Evolutionary conservation across 148 eudicot genomes (phyloP), one percentile per base, ranked within the genome.

Genomic region (Persicaria maculosa): DNA sequence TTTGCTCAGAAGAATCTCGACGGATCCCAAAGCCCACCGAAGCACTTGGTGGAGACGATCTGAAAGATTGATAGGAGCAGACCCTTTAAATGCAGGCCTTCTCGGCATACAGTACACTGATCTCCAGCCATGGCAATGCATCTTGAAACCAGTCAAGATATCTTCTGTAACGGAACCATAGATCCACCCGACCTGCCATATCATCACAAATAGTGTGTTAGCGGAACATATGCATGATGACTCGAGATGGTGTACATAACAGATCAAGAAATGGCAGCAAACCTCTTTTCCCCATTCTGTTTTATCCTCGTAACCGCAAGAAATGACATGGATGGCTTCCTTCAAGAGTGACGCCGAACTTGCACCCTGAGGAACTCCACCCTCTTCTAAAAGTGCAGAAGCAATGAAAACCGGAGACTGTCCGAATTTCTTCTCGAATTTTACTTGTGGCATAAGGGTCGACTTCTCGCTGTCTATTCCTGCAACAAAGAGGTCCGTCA

Each of bases 251-350:
- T 15, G 19, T 3, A 4, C 1, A 7, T 40, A 20, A 40, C 15
- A 65, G 20, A 65, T 65, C n/a, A 12, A 58, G 52, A 7, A 79
- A 43, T 20, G 19, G 61, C 9, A 62, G 9, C 58, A 20, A 86
- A 93, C 98, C 98, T 93, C 98, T 86, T 91, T 91, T 74, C 98
- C 98, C 98, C 98, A 93, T 57, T 93, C 98, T 2, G 97, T 85
- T 84, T 94, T 91, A 68, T 89, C 97, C 84, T 95, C 97, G 22
- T 92, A 95, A 64, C 99, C 96, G 79, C 97, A 95, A 80, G 97
- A 92, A 36, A 95, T 95, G 50, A 95, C 99, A 82, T 95, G 99
- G 75, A 92, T 90, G 61, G 99, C 97, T 85, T 95, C 99, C 83
- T 88, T 92, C 84, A 95, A 84, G 69, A 88, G 88, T 44, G 96